Evolutionary conservation across 495 filamentous ascomycete species (phyloP), one percentile per base, ranked within the genome.

Genomic region (Talaromyces adpressus): DNA sequence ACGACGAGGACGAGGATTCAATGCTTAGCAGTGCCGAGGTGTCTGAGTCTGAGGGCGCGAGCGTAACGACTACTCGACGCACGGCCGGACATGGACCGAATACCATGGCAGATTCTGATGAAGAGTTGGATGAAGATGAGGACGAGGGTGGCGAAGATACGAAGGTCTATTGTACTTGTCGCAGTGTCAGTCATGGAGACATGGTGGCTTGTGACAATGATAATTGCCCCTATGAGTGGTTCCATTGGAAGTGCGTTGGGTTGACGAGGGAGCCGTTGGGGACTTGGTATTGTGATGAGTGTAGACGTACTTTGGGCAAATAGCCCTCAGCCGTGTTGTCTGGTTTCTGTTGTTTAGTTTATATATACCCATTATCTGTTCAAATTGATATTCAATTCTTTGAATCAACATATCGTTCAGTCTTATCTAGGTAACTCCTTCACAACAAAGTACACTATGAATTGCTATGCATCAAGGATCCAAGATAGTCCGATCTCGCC

Each of bases 161-260:
- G 54, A 86, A 86, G 69, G 89, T 93, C 64, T 98, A 98, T 73
- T 98, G 94, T 75, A 84, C 88, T 27, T 98, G 94, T 73, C 89
- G 94, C 70, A 90, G 88, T 66, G 90, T 97, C 63, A 95, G 90
- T 73, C 93, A 90, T 77, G 94, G 94, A 47, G 91, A 97, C 71
- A 98, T 98, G 94, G 93, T 98, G 32, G 94, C 92, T 3, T 98
- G 94, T 75, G 94, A 98, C 76, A 97, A 98, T 67, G 88, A 91
- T 52, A 81, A 88, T 62, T 98, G 94, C 78, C 86, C 89, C 25
- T 94, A 86, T 73, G 93, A 98, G 77, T 98, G 94, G 94, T 98
- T 98, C 75, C 94, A 98, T 79, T 98, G 93, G 92, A 87, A 82
- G 65, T 98, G 94, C 71, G 93, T 98, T 58, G 90, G 91, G 2